Evolutionary conservation across 2,329 filamentous ascomycete genomes (phyloP), one percentile per base, ranked within the genome.

Genomic region (Aspergillus vadensis): DNA sequence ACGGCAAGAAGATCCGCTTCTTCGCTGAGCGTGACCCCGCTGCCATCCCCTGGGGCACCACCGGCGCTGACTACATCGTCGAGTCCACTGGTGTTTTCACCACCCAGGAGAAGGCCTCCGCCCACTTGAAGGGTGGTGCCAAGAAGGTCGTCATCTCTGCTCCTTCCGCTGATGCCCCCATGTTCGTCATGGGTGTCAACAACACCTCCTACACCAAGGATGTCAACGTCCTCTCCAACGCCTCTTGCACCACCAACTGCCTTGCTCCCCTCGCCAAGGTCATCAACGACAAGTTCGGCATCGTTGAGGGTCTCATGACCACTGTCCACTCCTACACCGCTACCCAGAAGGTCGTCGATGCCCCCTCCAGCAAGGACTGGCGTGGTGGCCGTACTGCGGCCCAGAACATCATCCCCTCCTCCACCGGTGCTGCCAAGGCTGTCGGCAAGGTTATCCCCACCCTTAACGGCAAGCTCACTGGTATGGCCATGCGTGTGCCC

Each of bases 161-260:
- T 67, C 78, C 77, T 58, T 80, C 76, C 60, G 78, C 78, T 58
- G 95, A 99, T 85, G 95, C 95, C 77, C 94, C 94, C 79, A 99
- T 99, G 95, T 99, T 96, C 88, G 95, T 99, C 79, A 96, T 97
- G 89, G 95, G 95, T 80, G 95, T 99, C 85, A 99, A 98, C 88
- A 86, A 98, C 83, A 87, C 93, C 81, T 86, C 82, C 74, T 98
- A 98, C 89, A 94, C 91, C 81, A 88, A 90, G 79, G 91, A 91
- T 79, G 87, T 95, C 81, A 84, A 92, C 74, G 89, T 99, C 80
- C 91, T 98, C 85, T 98, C 95, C 84, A 99, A 99, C 86, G 95
- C 95, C 74, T 98, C 95, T 73, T 98, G 95, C 92, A 99, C 95
- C 81, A 98, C 95, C 87, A 99, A 99, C 91, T 98, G 95, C 89